Percentiles rank a stretch among this genome's conserved stretches.
Conservation (phyloP, 2,329 filamentous ascomycete species). For the Calcarisporium arbuscula region DNA sequence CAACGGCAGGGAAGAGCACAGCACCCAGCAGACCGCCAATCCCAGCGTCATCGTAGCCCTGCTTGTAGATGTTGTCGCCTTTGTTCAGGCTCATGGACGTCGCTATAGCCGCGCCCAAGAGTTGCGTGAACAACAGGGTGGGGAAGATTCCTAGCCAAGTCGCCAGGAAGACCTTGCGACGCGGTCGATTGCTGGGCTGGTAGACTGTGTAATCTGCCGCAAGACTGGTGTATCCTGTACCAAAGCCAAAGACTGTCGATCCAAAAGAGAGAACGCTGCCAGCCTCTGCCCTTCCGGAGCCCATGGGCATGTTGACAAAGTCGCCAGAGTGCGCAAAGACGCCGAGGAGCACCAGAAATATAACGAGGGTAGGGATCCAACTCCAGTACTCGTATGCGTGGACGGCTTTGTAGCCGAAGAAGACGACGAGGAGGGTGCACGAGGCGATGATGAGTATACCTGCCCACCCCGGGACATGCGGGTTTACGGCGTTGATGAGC, state of each 20-base stretch:
- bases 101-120: constrained; percentile 45
- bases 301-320: constrained; percentile 56
- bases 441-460: constrained; percentile 67
- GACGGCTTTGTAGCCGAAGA: constrained; percentile 71
- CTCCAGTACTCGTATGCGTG: constrained; percentile 69
- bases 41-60: constrained; percentile 18
- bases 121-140: constrained; percentile 65
- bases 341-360: constrained; percentile 67
- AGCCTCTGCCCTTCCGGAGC: constrained; percentile 51
- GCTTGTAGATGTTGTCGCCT: constrained; percentile 1
- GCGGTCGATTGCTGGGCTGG: constrained; percentile 53
- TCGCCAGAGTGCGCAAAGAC: constrained; percentile 51
- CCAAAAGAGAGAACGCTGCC: constrained; percentile 63
- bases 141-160: constrained; percentile 62
- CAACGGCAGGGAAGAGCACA: constrained; percentile 52
- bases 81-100: constrained; percentile 50
- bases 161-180: constrained; percentile 56
- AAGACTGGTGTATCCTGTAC: too few relatives aligned
- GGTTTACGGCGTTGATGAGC: constrained; percentile 64
- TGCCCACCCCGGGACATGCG: constrained; percentile 59
- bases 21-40: constrained; percentile 63
- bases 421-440: constrained; percentile 60
- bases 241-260: constrained; percentile 65
- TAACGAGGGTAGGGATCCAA: constrained; percentile 66
- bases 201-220: constrained; percentile 74